A percentile compares a stretch with the other conserved stretches of the same genome.
Conservation (phyloP, 228 moss, liverwort and hornwort genomes). For the Sphagnum fallax region DNA sequence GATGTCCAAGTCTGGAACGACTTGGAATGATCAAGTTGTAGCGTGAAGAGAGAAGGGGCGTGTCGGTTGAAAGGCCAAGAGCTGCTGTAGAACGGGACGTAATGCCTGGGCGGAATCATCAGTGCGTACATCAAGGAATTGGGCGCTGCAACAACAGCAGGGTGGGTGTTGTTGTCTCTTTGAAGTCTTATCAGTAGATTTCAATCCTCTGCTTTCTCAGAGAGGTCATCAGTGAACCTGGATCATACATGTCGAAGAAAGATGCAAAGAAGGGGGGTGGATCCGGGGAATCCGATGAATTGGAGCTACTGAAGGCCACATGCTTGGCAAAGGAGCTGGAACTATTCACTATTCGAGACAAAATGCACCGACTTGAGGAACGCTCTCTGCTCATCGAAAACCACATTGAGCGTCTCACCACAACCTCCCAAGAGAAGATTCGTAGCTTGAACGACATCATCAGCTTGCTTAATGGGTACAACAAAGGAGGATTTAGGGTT, state of each 20-base stretch:
- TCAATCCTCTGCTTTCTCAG: not conserved
- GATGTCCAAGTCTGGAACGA: too few relatives aligned
- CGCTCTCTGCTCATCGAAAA: conserved; percentile 43
- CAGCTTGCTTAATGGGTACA: conserved; percentile 48
- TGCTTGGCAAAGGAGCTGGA: conserved; percentile 57
- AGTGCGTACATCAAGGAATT: too few relatives aligned
- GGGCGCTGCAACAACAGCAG: too few relatives aligned
- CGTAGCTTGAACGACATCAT: conserved; percentile 52
- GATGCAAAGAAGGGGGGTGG: conserved; percentile 7
- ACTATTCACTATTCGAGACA: conserved; percentile 56
- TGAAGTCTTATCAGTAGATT: not conserved
- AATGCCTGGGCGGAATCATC: too few relatives aligned
- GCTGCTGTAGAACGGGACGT: too few relatives aligned
- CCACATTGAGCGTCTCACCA: conserved; percentile 44
- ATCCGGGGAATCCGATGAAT: conserved; percentile 32
- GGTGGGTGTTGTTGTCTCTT: not conserved
- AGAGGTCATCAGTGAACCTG: not conserved
- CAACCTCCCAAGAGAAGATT: conserved; percentile 43
- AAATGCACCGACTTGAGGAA: conserved; percentile 56
- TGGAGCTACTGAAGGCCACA: conserved; percentile 51
- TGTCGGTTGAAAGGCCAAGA: too few relatives aligned
- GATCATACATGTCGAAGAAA: conserved; percentile 20
- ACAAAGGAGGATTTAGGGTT: too few relatives aligned
- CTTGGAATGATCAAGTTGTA: too few relatives aligned
- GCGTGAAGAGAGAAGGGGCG: too few relatives aligned